Evolutionary conservation across 768 basidiomycete species (phyloP).

Genomic region (Daedaleopsis sinensis): DNA sequence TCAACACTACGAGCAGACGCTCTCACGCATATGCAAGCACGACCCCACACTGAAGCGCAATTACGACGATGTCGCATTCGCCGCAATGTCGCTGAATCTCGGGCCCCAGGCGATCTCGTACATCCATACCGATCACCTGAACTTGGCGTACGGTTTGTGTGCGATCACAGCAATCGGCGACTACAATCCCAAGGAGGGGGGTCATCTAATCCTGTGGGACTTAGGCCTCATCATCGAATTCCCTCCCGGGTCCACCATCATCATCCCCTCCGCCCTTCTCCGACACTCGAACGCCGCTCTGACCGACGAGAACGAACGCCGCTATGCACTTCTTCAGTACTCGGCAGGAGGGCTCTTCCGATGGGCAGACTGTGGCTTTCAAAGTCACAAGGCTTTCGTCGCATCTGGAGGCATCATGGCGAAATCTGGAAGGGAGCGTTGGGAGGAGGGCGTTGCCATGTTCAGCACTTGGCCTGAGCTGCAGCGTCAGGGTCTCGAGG

Average conservation of each 20-base stretch:
- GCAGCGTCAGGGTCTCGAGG: too few species aligned
- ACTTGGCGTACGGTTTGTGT: conserved; percentile 14
- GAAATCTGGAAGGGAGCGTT: too few species aligned
- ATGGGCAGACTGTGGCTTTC: conserved; percentile 8
- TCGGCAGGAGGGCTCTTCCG: conserved; percentile 14
- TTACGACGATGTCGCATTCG: background rate
- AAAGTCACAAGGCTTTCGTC: too few species aligned
- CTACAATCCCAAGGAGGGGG: conserved; percentile 16
- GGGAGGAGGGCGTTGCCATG: too few species aligned
- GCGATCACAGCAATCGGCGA: conserved; percentile 19
- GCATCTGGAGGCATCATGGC: too few species aligned
- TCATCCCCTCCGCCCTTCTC: conserved; percentile 25
- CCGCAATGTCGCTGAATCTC: conserved; percentile 4
- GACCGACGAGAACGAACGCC: background rate
- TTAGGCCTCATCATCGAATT: conserved; percentile 24
- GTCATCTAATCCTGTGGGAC: conserved; percentile 24
- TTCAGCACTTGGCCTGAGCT: too few species aligned
- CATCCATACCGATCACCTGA: conserved; percentile 9
- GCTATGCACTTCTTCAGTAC: conserved; percentile 12
- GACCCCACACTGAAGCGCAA: background rate
- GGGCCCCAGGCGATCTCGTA: background rate
- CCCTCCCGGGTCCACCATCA: conserved; percentile 20
- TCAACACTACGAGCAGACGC: background rate
- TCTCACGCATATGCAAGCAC: background rate
- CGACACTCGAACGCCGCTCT: conserved; percentile 21